These are phyloP conservation scores for Arthromyces matolae DNA, from an alignment of 768 basidiomycete species.

Conservation along the genomic window DNA sequence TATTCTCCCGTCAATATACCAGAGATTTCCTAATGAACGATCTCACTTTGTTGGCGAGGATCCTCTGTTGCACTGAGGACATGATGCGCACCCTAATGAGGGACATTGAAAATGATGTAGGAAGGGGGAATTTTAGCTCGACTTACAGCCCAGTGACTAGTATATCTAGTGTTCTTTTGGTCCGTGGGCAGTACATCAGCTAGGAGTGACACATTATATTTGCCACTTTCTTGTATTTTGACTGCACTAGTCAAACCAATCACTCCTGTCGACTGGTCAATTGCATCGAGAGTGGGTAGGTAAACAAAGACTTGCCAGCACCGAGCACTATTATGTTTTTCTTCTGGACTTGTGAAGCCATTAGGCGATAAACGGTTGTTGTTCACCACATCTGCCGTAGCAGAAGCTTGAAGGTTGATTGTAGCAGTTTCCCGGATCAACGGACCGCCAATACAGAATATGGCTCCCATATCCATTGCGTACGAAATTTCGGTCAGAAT, in stretches of 20 bases:
- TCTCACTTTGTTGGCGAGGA: conserved; percentile 50
- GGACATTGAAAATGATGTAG: too few relatives aligned
- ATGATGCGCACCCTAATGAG: conserved; percentile 78
- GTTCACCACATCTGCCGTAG: too few relatives aligned
- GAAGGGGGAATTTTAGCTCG: too few relatives aligned
- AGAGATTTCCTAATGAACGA: too few relatives aligned
- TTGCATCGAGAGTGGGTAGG: not conserved
- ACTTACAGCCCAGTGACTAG: conserved; percentile 81
- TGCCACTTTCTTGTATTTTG: conserved; percentile 59
- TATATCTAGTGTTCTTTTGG: conserved; percentile 68
- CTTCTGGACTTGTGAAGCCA: not conserved
- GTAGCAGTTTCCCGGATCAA: not conserved
- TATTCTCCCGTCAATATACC: conserved; percentile 21
- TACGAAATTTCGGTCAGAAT: conserved; percentile 16
- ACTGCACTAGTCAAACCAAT: conserved; percentile 76
- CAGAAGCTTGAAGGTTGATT: too few relatives aligned
- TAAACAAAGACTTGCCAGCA: conserved; percentile 13
- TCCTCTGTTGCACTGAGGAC: conserved; percentile 55
- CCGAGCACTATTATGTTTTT: conserved; percentile 18
- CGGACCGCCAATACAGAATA: conserved; percentile 9
- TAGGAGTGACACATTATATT: conserved; percentile 63
- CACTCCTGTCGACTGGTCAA: conserved; percentile 48
- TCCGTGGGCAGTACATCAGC: conserved; percentile 74
- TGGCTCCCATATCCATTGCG: conserved; percentile 36
- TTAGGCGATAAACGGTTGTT: not conserved